Percentiles rank a stretch among this genome's conserved stretches.
These are phyloP conservation scores for Penium margaritaceum DNA, from an alignment of 139 green algal species.

Conservation along the genomic window DNA sequence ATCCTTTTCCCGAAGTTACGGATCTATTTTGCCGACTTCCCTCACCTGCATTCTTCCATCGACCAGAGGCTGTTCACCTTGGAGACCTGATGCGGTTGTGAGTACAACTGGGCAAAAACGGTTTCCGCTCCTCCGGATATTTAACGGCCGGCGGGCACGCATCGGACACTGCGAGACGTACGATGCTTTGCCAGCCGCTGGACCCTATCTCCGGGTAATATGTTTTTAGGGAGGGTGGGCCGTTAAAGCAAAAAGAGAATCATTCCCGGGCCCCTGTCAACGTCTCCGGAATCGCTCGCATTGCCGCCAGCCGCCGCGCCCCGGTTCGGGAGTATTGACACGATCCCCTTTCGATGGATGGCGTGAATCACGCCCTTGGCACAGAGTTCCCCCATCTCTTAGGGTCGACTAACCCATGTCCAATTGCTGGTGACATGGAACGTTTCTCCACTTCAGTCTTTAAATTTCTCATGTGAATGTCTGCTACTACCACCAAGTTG, in stretches of 20 bases:
- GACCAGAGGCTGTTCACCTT: slow-evolving; percentile 90
- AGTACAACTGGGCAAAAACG: too few relatives aligned
- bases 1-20: too few relatives aligned
- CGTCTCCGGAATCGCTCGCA: too few relatives aligned
- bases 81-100: slow-evolving; percentile 91
- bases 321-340: slow-evolving; percentile 90
- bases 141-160: slow-evolving; percentile 63
- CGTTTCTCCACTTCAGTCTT: too few relatives aligned
- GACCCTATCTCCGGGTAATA: slow-evolving; percentile 81
- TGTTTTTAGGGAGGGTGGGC: too few relatives aligned
- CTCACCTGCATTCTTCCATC: slow-evolving; percentile 89
- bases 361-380: slow-evolving; percentile 73
- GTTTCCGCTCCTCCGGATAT: slow-evolving; percentile 48
- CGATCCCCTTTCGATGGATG: slow-evolving; percentile 86
- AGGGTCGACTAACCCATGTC: slow-evolving; percentile 89
- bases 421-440: slow-evolving; percentile 93
- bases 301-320: too few relatives aligned
- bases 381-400: slow-evolving; percentile 82
- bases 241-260: too few relatives aligned
- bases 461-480: too few relatives aligned
- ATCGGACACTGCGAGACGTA: slow-evolving; percentile 69
- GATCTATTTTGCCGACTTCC: too few relatives aligned
- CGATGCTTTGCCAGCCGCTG: slow-evolving; percentile 75
- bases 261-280: too few relatives aligned
- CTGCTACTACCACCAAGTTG: too few relatives aligned